Percentiles rank a stretch among this genome's conserved stretches.
Conservation (phyloP, 1,284 basidiomycete genomes). For the Puccinia sorghi region DNA sequence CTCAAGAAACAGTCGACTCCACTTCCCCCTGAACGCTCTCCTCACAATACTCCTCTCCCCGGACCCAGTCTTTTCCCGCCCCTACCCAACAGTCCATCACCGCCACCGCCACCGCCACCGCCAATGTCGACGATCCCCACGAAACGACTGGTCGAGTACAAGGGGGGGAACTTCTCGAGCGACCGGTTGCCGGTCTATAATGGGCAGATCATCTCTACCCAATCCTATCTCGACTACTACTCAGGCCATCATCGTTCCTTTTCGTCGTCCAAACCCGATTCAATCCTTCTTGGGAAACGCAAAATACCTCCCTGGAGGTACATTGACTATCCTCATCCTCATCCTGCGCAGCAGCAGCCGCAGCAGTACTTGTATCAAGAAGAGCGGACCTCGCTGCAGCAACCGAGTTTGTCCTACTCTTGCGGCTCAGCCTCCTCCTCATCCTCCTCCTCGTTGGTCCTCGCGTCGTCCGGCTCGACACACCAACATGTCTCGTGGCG, state of each 20-base stretch:
- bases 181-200: slow-evolving; percentile 40
- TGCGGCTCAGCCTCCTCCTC: background rate
- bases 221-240: slow-evolving; percentile 3
- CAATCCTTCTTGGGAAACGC: background rate
- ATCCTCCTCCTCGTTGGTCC: background rate
- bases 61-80: background rate
- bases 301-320: background rate
- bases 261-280: background rate
- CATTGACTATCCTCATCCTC: background rate
- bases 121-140: background rate
- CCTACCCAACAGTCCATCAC: slow-evolving; percentile 9
- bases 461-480: background rate
- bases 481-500: background rate
- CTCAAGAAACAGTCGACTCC: background rate
- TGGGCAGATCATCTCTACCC: slow-evolving; percentile 17
- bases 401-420: background rate
- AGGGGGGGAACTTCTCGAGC: slow-evolving; percentile 23
- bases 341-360: background rate
- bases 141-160: slow-evolving; percentile 33
- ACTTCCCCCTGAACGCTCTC: background rate
- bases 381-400: background rate
- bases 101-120: background rate
- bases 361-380: background rate
- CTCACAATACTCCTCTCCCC: background rate
- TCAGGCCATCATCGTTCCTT: background rate